These are phyloP conservation scores for Nadsonia fulvescens DNA, from an alignment of 805 yeast genomes.

Conservation along the genomic window DNA sequence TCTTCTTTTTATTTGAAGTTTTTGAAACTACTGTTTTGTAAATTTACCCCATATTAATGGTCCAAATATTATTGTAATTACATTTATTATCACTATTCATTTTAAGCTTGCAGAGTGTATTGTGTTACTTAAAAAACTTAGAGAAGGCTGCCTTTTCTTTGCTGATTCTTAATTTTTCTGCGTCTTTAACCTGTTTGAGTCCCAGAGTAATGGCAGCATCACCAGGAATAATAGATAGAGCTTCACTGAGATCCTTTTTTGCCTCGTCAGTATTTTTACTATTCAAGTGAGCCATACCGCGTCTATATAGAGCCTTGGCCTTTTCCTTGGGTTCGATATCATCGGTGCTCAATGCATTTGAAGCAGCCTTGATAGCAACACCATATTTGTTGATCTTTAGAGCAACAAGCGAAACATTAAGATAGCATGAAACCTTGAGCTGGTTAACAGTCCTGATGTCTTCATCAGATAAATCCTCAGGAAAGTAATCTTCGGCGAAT, in stretches of 20 bases:
- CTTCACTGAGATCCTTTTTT: constrained; percentile 43
- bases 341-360: constrained; percentile 47
- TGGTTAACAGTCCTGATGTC: constrained; percentile 23
- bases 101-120: no score
- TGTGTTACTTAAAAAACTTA: no score
- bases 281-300: constrained; percentile 55
- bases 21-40: no score
- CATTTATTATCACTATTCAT: no score
- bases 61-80: no score
- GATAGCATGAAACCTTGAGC: constrained; percentile 39
- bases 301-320: constrained; percentile 75
- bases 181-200: no score
- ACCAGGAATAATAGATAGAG: constrained; percentile 43
- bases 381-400: constrained; percentile 41
- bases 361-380: constrained; percentile 39
- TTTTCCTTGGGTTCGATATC: constrained; percentile 43
- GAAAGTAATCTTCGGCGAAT: constrained; percentile 55
- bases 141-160: no score
- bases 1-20: no score
- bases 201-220: constrained; percentile 18
- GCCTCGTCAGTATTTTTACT: constrained; percentile 58
- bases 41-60: no score
- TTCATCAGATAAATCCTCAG: constrained; percentile 44
- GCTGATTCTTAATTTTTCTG: no score
- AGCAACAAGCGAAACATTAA: constrained; percentile 62